Evolutionary conservation across 2,329 filamentous ascomycete genomes (phyloP).

Genomic region (Ophidiomyces ophidiicola): DNA sequence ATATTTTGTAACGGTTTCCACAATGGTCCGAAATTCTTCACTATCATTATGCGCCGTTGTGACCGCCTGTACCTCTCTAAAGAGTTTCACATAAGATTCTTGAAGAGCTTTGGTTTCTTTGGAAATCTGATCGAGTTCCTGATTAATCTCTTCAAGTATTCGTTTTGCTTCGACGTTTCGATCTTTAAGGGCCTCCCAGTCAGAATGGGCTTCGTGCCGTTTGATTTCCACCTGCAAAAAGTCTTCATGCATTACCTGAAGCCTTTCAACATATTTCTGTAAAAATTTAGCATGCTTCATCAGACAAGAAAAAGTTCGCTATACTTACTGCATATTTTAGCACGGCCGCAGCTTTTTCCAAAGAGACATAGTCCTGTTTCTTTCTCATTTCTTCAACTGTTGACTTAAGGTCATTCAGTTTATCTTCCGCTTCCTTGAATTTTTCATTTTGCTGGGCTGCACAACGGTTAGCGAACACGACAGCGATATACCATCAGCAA

Average conservation of each 20-base stretch:
- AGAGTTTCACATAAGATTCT: neutral
- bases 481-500: conserved; percentile 15
- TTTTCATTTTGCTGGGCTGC: conserved; percentile 37
- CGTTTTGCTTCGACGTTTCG: conserved; percentile 51
- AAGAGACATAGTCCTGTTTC: conserved; percentile 43
- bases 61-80: conserved; percentile 14
- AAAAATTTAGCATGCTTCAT: neutral
- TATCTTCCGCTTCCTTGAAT: conserved; percentile 30
- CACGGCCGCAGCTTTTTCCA: conserved; percentile 46
- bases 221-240: conserved; percentile 59
- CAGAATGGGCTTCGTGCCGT: conserved; percentile 69
- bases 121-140: conserved; percentile 25
- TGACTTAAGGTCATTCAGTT: conserved; percentile 33
- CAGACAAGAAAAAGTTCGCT: neutral
- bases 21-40: conserved; percentile 3
- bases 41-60: neutral
- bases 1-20: conserved; percentile 29
- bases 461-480: conserved; percentile 20
- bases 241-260: conserved; percentile 51
- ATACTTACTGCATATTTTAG: conserved; percentile 44
- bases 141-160: conserved; percentile 25
- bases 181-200: conserved; percentile 55
- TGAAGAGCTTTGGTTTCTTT: neutral
- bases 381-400: conserved; percentile 42
- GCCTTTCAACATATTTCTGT: conserved; percentile 47